phyloP scores from a whole-genome alignment of 2,329 filamentous ascomycete species.

The Cryphonectria nitschkei region DNA sequence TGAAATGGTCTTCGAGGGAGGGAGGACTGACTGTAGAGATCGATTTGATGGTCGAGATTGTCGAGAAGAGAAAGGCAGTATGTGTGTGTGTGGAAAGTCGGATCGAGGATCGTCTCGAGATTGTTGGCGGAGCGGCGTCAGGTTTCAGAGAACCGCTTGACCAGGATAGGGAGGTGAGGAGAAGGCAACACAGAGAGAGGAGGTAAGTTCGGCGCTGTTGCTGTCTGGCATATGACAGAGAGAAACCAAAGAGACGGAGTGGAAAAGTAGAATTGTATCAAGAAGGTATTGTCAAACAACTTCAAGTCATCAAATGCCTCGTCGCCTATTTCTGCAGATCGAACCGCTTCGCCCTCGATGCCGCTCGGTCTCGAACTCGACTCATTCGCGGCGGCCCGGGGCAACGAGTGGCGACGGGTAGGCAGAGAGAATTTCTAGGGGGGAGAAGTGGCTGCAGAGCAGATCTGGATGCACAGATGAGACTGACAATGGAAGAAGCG shows the following conservation, averaged over 20 bases:
- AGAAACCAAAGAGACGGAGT: background rate
- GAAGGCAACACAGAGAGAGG: conserved; percentile 17
- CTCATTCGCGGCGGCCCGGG: conserved; percentile 18
- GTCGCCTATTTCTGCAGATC: conserved; percentile 12
- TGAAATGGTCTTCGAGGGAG: background rate
- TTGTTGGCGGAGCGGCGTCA: conserved; percentile 27
- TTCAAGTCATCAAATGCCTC: background rate
- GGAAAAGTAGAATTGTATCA: background rate
- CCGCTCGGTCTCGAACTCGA: conserved; percentile 18
- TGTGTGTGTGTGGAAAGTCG: conserved; percentile 5
- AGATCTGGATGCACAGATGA: conserved; percentile 3
- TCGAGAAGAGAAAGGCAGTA: conserved; percentile 8
- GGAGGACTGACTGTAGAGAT: conserved; percentile 1
- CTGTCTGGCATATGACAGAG: background rate
- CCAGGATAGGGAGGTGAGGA: conserved; percentile 28
- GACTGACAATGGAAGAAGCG: conserved; percentile 9
- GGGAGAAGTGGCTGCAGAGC: background rate
- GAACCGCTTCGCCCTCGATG: conserved; percentile 10
- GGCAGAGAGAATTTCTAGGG: conserved; percentile 3
- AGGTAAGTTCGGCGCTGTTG: conserved; percentile 20
- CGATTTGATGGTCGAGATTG: conserved; percentile 11
- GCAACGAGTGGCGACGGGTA: conserved; percentile 10
- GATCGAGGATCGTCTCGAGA: conserved; percentile 24
- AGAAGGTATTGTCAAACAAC: conserved; percentile 4
- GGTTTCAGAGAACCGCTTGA: conserved; percentile 28